phyloP scores from a whole-genome alignment of 192 early-diverging fungal genomes.

The Backusella macrospora region DNA sequence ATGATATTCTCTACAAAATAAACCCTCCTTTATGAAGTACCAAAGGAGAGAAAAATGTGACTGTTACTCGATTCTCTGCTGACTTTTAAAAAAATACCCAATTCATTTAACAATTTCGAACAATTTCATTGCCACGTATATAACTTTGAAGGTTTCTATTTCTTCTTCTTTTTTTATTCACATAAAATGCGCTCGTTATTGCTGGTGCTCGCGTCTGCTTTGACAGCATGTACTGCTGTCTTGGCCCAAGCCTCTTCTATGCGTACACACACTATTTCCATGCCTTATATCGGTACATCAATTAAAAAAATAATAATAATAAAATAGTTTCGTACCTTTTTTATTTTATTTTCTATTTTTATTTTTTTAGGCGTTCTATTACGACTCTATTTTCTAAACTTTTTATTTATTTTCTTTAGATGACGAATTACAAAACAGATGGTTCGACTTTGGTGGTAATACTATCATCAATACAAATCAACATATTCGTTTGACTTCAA shows the following conservation, averaged over 20 bases:
- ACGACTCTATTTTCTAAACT: too few relatives aligned
- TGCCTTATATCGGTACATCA: slow-evolving; percentile 20
- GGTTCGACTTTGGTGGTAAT: slow-evolving; percentile 97
- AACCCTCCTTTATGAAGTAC: too few relatives aligned
- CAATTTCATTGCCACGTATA: slow-evolving; percentile 3
- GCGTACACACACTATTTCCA: slow-evolving; percentile 18
- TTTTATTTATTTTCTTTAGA: slow-evolving; percentile 22
- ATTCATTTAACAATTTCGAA: background rate
- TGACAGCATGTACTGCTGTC: slow-evolving; percentile 12
- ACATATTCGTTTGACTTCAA: slow-evolving; percentile 85
- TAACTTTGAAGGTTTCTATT: background rate
- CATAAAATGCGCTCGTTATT: slow-evolving; percentile 18
- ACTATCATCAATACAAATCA: slow-evolving; percentile 87
- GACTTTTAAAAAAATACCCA: background rate
- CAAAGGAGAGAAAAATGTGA: too few relatives aligned
- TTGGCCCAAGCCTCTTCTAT: slow-evolving; percentile 2
- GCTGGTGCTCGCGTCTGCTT: slow-evolving; percentile 1
- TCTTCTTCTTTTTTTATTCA: background rate
- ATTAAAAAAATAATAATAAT: background rate
- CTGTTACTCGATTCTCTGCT: background rate
- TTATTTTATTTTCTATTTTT: background rate
- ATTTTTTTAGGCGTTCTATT: too few relatives aligned
- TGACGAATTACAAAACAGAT: slow-evolving; percentile 79
- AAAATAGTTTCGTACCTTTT: slow-evolving; percentile 8
- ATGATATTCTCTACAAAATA: too few relatives aligned